These are phyloP conservation scores for Chaetomium cochliodes DNA, from an alignment of 495 filamentous ascomycete species.

Conservation along the genomic window DNA sequence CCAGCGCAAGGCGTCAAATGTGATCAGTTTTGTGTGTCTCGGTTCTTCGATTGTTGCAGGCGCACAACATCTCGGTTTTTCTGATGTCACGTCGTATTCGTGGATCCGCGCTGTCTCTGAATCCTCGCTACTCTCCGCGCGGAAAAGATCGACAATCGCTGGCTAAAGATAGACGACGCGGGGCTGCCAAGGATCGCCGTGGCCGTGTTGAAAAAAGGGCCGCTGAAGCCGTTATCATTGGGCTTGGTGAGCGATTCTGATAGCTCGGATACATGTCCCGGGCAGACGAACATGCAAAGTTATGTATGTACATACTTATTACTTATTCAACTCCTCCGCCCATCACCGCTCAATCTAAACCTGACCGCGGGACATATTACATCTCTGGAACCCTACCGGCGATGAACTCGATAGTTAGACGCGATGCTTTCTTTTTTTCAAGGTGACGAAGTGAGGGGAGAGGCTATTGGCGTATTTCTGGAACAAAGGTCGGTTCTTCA, in stretches of 20 bases:
- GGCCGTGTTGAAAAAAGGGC: not conserved
- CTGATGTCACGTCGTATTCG: slow-evolving; percentile 14
- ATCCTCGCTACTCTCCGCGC: not conserved
- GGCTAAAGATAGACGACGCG: slow-evolving; percentile 7
- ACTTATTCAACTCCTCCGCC: no score
- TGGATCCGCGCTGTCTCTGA: not conserved
- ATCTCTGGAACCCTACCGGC: not conserved
- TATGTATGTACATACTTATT: no score
- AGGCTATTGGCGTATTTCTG: no score
- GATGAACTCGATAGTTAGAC: no score
- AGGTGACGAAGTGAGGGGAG: no score
- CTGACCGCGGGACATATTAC: not conserved
- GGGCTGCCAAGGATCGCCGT: slow-evolving; percentile 1
- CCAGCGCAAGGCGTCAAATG: not conserved
- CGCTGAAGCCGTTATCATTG: not conserved
- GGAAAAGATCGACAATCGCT: slow-evolving; percentile 9
- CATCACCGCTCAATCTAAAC: not conserved
- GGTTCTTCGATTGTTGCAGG: not conserved
- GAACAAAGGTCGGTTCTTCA: no score
- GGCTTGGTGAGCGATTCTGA: not conserved
- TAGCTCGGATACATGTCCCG: not conserved
- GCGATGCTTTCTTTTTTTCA: no score
- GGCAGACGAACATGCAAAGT: not conserved
- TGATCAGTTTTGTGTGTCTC: not conserved
- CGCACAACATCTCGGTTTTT: not conserved